Conservation (phyloP, 2,329 filamentous ascomycete genomes). For the Cordyceps javanica region DNA sequence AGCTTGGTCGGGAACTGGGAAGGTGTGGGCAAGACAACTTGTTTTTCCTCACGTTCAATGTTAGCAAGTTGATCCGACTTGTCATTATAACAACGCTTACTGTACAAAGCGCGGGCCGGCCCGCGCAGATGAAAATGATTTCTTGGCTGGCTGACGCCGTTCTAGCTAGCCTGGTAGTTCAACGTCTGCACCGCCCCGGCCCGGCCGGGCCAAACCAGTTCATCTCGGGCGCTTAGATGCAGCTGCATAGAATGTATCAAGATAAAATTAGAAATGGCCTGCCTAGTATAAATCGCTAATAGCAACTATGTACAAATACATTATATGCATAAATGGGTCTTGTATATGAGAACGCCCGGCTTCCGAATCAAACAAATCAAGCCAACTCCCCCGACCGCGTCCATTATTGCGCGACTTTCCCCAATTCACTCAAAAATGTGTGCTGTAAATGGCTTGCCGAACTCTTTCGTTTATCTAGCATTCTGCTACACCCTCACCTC, state of each 20-base stretch:
- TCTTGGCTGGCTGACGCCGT: background rate
- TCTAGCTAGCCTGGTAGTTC: background rate
- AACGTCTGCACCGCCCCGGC: background rate
- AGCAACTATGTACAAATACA: constrained; percentile 3
- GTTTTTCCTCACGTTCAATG: too few species aligned
- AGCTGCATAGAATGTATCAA: background rate
- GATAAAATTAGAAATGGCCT: background rate
- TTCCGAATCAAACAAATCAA: background rate
- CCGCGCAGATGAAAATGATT: background rate
- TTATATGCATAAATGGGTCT: background rate
- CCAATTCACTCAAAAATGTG: too few species aligned
- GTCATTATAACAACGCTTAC: background rate
- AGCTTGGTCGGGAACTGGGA: background rate
- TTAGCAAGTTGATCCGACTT: background rate
- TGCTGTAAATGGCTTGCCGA: too few species aligned
- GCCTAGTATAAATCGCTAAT: background rate
- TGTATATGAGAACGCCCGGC: background rate
- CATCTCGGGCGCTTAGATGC: background rate
- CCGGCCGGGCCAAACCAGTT: background rate
- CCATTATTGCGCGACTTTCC: background rate
- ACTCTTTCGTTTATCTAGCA: background rate
- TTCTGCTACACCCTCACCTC: background rate
- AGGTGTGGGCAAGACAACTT: background rate
- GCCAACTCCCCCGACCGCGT: background rate
- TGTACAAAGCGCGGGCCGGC: background rate